phyloP scores from a whole-genome alignment of 495 filamentous ascomycete genomes.

The Entonaema liquescens region DNA sequence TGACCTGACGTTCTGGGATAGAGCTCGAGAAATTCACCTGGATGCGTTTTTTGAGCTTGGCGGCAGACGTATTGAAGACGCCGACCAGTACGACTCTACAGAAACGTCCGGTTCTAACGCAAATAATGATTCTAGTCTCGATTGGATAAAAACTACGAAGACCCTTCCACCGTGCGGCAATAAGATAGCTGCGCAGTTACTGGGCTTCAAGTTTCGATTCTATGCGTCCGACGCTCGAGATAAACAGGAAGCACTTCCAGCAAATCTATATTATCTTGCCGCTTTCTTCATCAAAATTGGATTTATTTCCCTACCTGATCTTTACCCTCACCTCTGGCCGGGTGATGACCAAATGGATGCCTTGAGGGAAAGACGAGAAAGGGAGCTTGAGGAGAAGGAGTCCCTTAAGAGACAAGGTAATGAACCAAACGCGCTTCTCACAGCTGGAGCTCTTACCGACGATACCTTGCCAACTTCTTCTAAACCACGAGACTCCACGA shows the following conservation, averaged over 20 bases:
- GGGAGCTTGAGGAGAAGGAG: constrained; percentile 83
- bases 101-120: constrained; percentile 51
- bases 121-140: constrained; percentile 53
- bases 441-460: constrained; percentile 86
- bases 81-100: constrained; percentile 57
- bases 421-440: constrained; percentile 83
- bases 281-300: constrained; percentile 96
- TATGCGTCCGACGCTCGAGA: constrained; percentile 79
- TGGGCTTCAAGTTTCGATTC: constrained; percentile 97
- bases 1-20: constrained; percentile 82
- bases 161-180: constrained; percentile 88
- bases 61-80: constrained; percentile 63
- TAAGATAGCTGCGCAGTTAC: constrained; percentile 86
- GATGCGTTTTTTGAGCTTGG: constrained; percentile 88
- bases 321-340: constrained; percentile 94
- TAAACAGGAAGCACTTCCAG: constrained; percentile 73
- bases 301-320: constrained; percentile 92
- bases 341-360: constrained; percentile 81
- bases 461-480: constrained; percentile 58
- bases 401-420: constrained; percentile 68
- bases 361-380: constrained; percentile 69
- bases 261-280: constrained; percentile 89
- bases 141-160: constrained; percentile 80
- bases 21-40: constrained; percentile 77
- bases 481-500: constrained; percentile 47